Evolutionary conservation across 257 asterid genomes (phyloP), one percentile per base, ranked within the genome.

Genomic region (Forsythia viridissima): DNA sequence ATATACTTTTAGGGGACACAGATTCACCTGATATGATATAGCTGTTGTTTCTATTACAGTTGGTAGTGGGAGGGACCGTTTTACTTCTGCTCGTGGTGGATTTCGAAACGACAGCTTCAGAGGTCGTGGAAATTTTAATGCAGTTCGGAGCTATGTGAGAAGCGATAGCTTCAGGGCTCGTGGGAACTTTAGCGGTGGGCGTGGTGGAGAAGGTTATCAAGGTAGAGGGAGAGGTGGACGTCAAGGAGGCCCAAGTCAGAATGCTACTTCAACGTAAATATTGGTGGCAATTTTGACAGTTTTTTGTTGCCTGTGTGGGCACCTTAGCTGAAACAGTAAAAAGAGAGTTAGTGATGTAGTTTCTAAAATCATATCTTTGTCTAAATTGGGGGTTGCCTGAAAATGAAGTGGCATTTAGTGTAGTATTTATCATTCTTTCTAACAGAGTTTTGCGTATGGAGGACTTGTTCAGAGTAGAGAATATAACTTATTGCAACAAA

Each of bases 1-100:
- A 63, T 63, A 63, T 59, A 59, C 34, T 59, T n/a, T n/a, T 5
- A 61, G 37, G 76, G 40, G 6, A 70, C 36, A 51, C 24, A 55
- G 71, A 70, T 77, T 43, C 77, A 52, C 38, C 76, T 61, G 63
- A 74, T 11, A 59, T 61, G 48, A 61, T 18, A 36, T 71, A 24
- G 63, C 9, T 24, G 0, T 80, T 81, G 68, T 79, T 76, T 68
- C 44, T 41, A 59, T 69, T 43, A 72, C 90, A 89, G 96, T 86
- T 84, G 94, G 93, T 24, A 80, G 83, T 15, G 84, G 85, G 57
- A 88, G 91, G 81, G 96, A 90, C 51, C 91, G 93, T 70, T 90
- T 85, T 43, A 71, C 86, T 80, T 70, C 86, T 24, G 82, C 87
- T 16, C 90, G 94, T n/a, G 93, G 93, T 63, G 90, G 97, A 44